Evolutionary conservation across 1,139 yeast species (phyloP), one percentile per base, ranked within the genome.

Genomic region (Candida glucosophila): DNA sequence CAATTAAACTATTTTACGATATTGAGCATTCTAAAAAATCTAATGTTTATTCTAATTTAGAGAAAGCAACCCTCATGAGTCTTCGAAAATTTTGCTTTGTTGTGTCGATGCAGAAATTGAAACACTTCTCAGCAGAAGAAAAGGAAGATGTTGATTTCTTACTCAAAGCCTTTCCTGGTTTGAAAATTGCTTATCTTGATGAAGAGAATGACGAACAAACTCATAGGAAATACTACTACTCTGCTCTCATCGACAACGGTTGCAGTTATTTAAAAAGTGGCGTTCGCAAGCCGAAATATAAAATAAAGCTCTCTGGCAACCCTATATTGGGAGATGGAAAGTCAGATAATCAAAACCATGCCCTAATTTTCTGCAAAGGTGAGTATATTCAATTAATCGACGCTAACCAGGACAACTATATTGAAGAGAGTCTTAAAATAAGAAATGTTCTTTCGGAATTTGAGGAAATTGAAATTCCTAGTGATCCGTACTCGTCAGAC

Each of bases 291-390:
- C 76, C 74, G 5, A 58, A 60, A 23, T 78, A 64, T 40, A 60
- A 71, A 31, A 64, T 85, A 6, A 62, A 60, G 28, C 55, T 85
- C 8, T 77, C 93, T 1, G 95, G 95, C 1, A 75, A 85, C 43
- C 95, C 95, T 3, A 80, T 83, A 20, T 55, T 85, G 15, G 95
- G 95, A 1, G 95, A 83, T 50, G 95, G 95, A 3, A 83, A 83
- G 44, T 76, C 93, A 2, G 95, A 83, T 44, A 83, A 83, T 41
- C 95, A 83, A 45, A 83, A 83, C 40, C 75, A 73, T 44, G 68
- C 92, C 0, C 41, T 83, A n/a, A 71, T 81, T 2, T 83, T 76
- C 41, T 76, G 78, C 38, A 67, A 94, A 19, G 95, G 95, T 2
- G 95, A 83, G 40, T 83, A 82, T 40, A 77, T 83, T 33, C 94